These are phyloP conservation scores for Inga oerstediana DNA, from an alignment of 306 rosid genomes.

Conservation along the genomic window DNA sequence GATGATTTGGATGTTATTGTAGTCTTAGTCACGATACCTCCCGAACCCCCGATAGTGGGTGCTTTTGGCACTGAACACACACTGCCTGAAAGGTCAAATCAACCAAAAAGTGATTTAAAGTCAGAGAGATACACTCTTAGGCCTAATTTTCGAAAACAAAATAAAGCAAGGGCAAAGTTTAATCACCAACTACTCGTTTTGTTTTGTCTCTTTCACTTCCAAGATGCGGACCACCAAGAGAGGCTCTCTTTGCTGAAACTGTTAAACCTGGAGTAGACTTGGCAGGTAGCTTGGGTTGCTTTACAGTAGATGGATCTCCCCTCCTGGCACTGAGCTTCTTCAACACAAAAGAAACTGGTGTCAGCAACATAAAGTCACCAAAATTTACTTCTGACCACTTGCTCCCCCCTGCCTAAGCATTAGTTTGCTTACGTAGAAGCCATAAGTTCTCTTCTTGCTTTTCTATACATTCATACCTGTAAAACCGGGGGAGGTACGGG, in stretches of 20 bases:
- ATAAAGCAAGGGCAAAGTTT: constrained; percentile 34
- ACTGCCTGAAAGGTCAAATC: constrained; percentile 55
- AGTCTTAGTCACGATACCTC: constrained; percentile 44
- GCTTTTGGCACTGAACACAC: constrained; percentile 50
- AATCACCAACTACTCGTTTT: constrained; percentile 59
- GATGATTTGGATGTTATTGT: constrained; percentile 42
- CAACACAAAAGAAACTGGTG: constrained; percentile 27
- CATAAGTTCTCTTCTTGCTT: constrained; percentile 18
- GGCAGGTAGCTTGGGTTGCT: constrained; percentile 55
- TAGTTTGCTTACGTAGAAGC: constrained; percentile 11
- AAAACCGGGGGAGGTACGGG: constrained; percentile 50
- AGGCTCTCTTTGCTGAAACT: constrained; percentile 65
- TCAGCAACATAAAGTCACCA: constrained; percentile 20
- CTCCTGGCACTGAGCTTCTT: constrained; percentile 51
- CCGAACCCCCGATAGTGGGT: constrained; percentile 47
- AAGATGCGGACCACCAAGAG: constrained; percentile 50
- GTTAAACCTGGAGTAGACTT: constrained; percentile 62
- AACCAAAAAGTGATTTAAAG: constrained; percentile 30
- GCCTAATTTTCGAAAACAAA: constrained; percentile 21
- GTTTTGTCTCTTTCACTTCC: constrained; percentile 53
- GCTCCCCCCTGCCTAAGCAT: not conserved
- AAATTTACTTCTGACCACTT: constrained; percentile 15
- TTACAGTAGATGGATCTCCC: constrained; percentile 52
- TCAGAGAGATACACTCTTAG: not conserved
- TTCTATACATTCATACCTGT: constrained; percentile 53